Evolutionary conservation across 179 eudicot species (phyloP).

Genomic region (Silene vulgaris): DNA sequence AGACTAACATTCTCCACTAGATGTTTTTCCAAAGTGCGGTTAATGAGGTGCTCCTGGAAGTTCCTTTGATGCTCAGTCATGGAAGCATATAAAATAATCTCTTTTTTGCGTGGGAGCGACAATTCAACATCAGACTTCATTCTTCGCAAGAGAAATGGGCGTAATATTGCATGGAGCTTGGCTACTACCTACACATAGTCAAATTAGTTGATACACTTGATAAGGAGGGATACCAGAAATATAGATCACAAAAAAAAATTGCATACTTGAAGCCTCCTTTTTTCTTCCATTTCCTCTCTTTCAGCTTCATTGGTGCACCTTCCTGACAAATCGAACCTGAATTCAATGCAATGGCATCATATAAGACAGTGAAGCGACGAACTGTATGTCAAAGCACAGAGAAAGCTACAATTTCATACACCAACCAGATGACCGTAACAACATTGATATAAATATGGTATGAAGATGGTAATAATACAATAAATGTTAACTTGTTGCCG

Average conservation of each 20-base stretch:
- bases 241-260: background rate
- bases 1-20: constrained; percentile 38
- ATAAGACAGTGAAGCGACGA: constrained; percentile 7
- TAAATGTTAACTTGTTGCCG: background rate
- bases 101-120: constrained; percentile 87
- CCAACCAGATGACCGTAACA: background rate
- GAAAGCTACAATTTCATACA: background rate
- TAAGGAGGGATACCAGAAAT: background rate
- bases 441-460: background rate
- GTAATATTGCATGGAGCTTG: constrained; percentile 87
- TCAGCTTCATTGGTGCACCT: constrained; percentile 56
- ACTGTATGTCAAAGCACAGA: background rate
- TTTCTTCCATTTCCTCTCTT: constrained; percentile 78
- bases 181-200: constrained; percentile 60
- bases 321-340: constrained; percentile 90
- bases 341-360: constrained; percentile 4
- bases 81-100: constrained; percentile 84
- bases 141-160: constrained; percentile 94
- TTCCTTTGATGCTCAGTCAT: constrained; percentile 84
- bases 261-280: constrained; percentile 70
- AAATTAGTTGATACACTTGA: background rate
- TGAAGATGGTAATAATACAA: background rate
- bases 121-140: constrained; percentile 86
- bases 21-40: constrained; percentile 58
- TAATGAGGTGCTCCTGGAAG: constrained; percentile 76